These are phyloP conservation scores for Triadica sebifera DNA, from an alignment of 345 rosid species.

Conservation along the genomic window DNA sequence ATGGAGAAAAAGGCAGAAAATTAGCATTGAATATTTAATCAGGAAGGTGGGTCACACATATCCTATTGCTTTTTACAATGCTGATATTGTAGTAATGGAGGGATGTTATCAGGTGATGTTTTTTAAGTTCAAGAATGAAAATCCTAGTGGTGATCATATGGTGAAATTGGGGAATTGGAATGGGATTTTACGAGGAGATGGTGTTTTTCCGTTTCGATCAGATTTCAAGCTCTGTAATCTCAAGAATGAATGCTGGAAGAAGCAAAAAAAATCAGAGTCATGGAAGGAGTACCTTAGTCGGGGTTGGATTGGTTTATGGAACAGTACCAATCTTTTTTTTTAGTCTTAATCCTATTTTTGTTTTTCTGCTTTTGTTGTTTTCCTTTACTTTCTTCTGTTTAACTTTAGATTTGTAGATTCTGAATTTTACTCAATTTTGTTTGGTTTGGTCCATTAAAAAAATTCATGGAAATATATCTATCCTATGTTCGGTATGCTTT, in stretches of 20 bases:
- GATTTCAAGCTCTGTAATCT: neutral
- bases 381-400: too few relatives aligned
- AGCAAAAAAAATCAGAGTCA: neutral
- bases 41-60: neutral
- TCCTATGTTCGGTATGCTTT: too few relatives aligned
- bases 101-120: neutral
- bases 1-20: neutral
- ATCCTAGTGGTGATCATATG: neutral
- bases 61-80: neutral
- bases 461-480: too few relatives aligned
- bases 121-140: constrained; percentile 12
- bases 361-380: too few relatives aligned
- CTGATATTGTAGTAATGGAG: neutral
- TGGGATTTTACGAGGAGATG: neutral
- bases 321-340: too few relatives aligned
- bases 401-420: too few relatives aligned
- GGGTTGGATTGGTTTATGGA: too few relatives aligned
- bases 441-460: too few relatives aligned
- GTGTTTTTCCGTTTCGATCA: neutral
- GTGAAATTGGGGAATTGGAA: neutral
- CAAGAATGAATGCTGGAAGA: neutral
- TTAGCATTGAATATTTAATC: neutral
- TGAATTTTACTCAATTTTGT: too few relatives aligned
- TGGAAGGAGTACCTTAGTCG: neutral
- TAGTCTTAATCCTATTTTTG: too few relatives aligned